These are phyloP conservation scores for Salvia splendens DNA, from an alignment of 257 asterid genomes.

Conservation along the genomic window DNA sequence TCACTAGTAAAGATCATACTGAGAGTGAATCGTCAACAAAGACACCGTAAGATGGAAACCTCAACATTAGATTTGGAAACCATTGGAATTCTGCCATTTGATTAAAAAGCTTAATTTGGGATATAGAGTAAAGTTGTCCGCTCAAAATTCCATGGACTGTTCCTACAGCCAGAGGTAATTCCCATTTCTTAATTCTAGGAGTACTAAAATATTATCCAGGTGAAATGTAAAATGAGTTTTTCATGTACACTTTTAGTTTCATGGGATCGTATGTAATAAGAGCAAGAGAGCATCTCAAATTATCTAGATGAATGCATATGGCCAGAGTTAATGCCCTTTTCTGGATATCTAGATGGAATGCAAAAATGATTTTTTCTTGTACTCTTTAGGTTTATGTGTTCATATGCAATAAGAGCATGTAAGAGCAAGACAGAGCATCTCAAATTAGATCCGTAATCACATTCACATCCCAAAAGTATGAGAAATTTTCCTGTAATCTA, in stretches of 20 bases:
- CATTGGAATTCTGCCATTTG: neutral
- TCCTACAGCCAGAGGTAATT: neutral
- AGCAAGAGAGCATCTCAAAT: slow-evolving; percentile 16
- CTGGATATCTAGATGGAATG: neutral
- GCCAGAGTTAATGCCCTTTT: neutral
- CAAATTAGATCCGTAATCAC: slow-evolving; percentile 23
- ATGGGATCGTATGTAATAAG: slow-evolving; percentile 1
- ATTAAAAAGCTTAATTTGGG: neutral
- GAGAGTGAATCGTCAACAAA: slow-evolving; percentile 23
- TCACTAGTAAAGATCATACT: slow-evolving; percentile 10
- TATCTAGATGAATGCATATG: neutral
- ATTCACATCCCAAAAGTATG: slow-evolving; percentile 19
- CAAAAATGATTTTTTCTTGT: neutral
- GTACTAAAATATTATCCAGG: neutral
- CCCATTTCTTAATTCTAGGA: neutral
- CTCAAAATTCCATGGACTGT: slow-evolving; percentile 9
- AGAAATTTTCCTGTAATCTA: slow-evolving; percentile 8
- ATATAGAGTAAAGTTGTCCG: neutral
- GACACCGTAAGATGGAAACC: slow-evolving; percentile 1
- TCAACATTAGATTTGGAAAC: neutral
- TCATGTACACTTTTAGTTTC: neutral
- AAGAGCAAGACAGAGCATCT: slow-evolving; percentile 16
- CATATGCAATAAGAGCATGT: neutral
- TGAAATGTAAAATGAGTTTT: neutral
- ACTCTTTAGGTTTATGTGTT: slow-evolving; percentile 9